A percentile compares a stretch with the other conserved stretches of the same genome.
Evolutionary conservation across 2,329 filamentous ascomycete genomes (phyloP).

Genomic region (Clathrospora elynae): DNA sequence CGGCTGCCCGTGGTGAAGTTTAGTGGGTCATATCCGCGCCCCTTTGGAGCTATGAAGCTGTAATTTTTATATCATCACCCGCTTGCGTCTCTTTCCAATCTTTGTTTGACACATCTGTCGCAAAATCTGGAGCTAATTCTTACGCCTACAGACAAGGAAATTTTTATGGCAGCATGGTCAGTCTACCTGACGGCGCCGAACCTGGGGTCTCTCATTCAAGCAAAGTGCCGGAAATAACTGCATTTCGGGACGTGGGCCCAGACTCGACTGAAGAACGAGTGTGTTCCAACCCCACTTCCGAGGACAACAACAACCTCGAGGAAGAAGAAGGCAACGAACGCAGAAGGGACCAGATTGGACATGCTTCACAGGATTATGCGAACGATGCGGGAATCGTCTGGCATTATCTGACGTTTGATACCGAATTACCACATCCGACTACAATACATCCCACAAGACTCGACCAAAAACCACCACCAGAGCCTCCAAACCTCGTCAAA

Average conservation of each 20-base stretch:
- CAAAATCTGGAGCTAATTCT: slow-evolving; percentile 1
- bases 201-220: slow-evolving; percentile 13
- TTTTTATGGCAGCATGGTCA: slow-evolving; percentile 40
- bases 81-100: neutral
- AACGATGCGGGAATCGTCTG: slow-evolving; percentile 55
- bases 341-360: slow-evolving; percentile 6
- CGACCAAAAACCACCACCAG: slow-evolving; percentile 54
- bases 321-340: slow-evolving; percentile 24
- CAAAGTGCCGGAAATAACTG: slow-evolving; percentile 40
- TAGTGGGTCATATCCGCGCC: slow-evolving; percentile 15
- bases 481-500: slow-evolving; percentile 67
- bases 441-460: slow-evolving; percentile 43
- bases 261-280: slow-evolving; percentile 2
- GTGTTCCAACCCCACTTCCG: slow-evolving; percentile 17
- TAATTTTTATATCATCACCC: slow-evolving; percentile 13
- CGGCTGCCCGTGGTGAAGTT: slow-evolving; percentile 10
- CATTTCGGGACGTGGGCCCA: slow-evolving; percentile 11
- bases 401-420: slow-evolving; percentile 67
- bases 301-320: slow-evolving; percentile 15
- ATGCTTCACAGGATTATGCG: slow-evolving; percentile 14
- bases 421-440: slow-evolving; percentile 58
- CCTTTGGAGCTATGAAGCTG: slow-evolving; percentile 12
- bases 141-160: neutral
- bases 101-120: slow-evolving; percentile 6
- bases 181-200: slow-evolving; percentile 35